These are phyloP conservation scores for Corylus americana DNA, from an alignment of 306 rosid species.

Conservation along the genomic window DNA sequence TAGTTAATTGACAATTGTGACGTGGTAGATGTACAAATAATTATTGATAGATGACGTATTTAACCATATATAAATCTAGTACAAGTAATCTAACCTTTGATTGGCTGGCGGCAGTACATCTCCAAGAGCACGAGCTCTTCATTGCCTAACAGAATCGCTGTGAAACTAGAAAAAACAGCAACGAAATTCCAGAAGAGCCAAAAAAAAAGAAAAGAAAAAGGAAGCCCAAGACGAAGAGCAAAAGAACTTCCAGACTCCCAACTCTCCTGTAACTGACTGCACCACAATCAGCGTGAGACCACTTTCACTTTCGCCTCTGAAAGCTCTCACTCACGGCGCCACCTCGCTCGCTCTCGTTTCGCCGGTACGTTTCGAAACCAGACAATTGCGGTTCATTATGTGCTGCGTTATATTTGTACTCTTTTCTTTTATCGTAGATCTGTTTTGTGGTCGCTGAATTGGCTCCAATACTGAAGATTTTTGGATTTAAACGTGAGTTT, in stretches of 20 bases:
- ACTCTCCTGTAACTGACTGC: background rate
- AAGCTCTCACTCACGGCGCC: background rate
- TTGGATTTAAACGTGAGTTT: conserved; percentile 6
- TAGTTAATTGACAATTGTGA: no score
- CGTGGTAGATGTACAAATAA: no score
- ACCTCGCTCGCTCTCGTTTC: background rate
- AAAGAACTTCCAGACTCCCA: background rate
- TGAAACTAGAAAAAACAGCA: background rate
- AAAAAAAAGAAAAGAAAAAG: background rate
- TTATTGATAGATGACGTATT: no score
- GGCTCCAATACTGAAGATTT: background rate
- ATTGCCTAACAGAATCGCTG: conserved; percentile 31
- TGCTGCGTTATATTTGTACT: background rate
- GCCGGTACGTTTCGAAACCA: conserved; percentile 12
- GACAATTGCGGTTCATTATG: background rate
- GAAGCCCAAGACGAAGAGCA: background rate
- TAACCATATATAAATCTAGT: no score
- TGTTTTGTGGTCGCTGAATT: conserved; percentile 12
- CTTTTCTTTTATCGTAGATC: conserved; percentile 19
- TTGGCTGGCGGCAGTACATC: conserved; percentile 8
- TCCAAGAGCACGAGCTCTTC: conserved; percentile 37
- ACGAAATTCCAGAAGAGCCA: background rate
- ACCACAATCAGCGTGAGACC: background rate
- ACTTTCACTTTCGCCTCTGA: background rate
- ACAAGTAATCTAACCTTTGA: background rate